phyloP scores from a whole-genome alignment of 441 rosid genomes.

The Geranium incanum region DNA sequence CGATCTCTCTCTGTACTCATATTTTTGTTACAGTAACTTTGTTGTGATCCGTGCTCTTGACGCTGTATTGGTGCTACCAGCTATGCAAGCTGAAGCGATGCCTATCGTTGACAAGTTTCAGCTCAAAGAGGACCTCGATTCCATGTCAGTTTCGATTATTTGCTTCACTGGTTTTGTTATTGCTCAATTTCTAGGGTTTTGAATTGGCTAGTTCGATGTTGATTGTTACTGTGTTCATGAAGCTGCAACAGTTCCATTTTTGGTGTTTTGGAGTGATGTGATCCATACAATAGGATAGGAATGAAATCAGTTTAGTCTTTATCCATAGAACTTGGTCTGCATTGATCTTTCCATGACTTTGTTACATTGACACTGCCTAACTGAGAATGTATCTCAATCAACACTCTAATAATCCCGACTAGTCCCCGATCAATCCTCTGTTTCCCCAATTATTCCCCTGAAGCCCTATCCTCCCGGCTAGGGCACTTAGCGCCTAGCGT shows the following conservation, averaged over 20 bases:
- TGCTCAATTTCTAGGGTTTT: background rate
- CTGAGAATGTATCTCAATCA: too few relatives aligned
- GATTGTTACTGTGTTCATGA: conserved; percentile 4
- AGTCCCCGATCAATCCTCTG: too few relatives aligned
- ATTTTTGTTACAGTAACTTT: background rate
- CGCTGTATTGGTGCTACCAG: conserved; percentile 24
- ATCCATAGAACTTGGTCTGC: too few relatives aligned
- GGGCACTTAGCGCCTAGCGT: too few relatives aligned
- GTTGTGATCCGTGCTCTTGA: background rate
- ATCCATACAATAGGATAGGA: background rate
- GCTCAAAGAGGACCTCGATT: conserved; percentile 41
- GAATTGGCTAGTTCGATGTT: background rate
- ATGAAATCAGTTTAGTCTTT: background rate
- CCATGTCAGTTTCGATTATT: conserved; percentile 37
- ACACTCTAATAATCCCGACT: too few relatives aligned
- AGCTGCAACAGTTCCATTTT: background rate
- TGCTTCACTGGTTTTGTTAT: too few relatives aligned
- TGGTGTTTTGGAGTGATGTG: background rate
- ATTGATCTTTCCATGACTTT: too few relatives aligned
- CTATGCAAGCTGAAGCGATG: conserved; percentile 82
- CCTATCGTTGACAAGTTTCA: conserved; percentile 61
- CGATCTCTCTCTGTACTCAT: background rate
- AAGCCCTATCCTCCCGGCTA: too few relatives aligned
- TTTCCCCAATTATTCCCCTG: too few relatives aligned
- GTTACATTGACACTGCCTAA: too few relatives aligned